A percentile compares a stretch with the other conserved stretches of the same genome.
These are phyloP conservation scores for Pseudopediastrum boryanum DNA, from an alignment of 139 green algal genomes.

Conservation along the genomic window DNA sequence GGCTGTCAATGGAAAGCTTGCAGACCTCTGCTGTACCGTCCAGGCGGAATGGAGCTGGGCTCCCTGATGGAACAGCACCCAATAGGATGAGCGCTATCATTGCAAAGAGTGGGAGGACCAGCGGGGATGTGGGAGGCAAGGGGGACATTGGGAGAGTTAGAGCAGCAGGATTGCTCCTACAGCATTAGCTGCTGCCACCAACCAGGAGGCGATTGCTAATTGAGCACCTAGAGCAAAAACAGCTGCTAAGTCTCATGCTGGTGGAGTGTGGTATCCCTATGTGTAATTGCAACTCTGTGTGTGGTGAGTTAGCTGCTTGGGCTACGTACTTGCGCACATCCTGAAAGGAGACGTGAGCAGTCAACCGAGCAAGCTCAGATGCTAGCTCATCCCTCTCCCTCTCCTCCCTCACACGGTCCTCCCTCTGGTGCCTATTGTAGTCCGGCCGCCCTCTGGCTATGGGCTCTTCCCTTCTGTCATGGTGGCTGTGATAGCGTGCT, in stretches of 20 bases:
- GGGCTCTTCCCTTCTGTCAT: conserved; percentile 2
- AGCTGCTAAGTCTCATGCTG: not conserved
- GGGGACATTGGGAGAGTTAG: not conserved
- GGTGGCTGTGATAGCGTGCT: too few species aligned
- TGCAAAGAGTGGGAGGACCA: not conserved
- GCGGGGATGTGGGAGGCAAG: not conserved
- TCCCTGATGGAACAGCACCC: not conserved
- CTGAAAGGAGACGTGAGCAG: conserved; percentile 48
- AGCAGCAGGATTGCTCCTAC: not conserved
- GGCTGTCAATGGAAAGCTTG: too few species aligned
- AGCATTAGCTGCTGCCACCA: not conserved
- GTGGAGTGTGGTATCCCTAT: not conserved
- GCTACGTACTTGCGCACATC: conserved; percentile 53
- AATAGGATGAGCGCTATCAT: not conserved
- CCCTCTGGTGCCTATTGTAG: not conserved
- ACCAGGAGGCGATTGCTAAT: not conserved
- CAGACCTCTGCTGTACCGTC: not conserved
- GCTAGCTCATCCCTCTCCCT: conserved; percentile 52
- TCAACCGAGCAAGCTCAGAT: conserved; percentile 47
- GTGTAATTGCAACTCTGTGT: not conserved
- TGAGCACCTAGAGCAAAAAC: not conserved
- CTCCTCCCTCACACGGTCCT: conserved; percentile 47
- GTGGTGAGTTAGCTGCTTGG: not conserved
- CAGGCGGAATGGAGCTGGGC: not conserved
- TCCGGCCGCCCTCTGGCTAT: not conserved